Conservation (phyloP, 2,329 filamentous ascomycete species). For the Neonectria punicea region DNA sequence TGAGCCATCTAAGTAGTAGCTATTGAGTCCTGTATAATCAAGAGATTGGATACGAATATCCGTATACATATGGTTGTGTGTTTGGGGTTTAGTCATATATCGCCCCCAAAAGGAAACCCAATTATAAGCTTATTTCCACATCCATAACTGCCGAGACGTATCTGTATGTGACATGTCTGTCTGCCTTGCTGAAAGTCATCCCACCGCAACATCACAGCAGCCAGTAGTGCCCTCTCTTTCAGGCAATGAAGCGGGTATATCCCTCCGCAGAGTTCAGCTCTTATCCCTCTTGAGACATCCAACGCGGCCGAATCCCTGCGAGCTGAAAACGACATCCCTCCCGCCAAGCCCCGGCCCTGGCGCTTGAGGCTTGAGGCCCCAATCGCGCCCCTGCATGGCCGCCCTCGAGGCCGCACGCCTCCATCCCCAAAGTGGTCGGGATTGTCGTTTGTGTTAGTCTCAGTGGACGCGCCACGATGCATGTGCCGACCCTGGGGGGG, state of each 20-base stretch:
- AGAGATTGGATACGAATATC: neutral
- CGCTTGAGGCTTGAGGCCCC: neutral
- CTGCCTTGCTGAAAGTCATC: neutral
- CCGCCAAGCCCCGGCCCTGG: neutral
- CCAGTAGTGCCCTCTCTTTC: no score
- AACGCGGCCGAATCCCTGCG: slow-evolving; percentile 6
- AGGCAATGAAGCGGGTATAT: neutral
- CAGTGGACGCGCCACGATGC: neutral
- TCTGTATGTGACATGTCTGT: no score
- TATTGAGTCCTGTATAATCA: neutral
- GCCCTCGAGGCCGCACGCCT: neutral
- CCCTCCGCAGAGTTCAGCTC: neutral
- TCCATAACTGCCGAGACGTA: neutral
- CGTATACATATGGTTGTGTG: neutral
- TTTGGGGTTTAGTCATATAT: neutral
- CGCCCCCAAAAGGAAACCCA: neutral
- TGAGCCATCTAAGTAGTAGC: slow-evolving; percentile 7
- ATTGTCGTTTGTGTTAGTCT: neutral
- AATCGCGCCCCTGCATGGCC: slow-evolving; percentile 1
- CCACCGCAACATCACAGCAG: no score
- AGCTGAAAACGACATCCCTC: slow-evolving; percentile 13
- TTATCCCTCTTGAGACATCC: neutral
- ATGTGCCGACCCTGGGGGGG: neutral
- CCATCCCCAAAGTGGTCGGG: neutral
- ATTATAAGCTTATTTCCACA: neutral